Percentiles rank a stretch among this genome's conserved stretches.
Evolutionary conservation across 306 rosid species (phyloP).

Genomic region (Mimosa bimucronata): DNA sequence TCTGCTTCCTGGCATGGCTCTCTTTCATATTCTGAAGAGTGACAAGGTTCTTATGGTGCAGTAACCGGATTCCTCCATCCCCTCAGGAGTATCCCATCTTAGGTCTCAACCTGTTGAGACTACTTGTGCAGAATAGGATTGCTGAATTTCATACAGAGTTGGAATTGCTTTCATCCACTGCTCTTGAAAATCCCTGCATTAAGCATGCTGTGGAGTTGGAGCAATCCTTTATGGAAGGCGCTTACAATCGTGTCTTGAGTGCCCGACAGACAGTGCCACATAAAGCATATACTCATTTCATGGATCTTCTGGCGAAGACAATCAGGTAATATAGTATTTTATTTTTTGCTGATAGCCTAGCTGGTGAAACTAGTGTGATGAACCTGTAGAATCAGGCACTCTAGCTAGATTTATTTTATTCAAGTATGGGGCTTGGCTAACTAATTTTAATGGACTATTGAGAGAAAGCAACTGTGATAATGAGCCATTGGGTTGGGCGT

Average conservation of each 20-base stretch:
- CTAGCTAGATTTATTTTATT: slow-evolving; percentile 2
- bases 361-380: slow-evolving; percentile 7
- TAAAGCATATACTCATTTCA: slow-evolving; percentile 83
- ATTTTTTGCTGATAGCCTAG: slow-evolving; percentile 4
- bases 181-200: slow-evolving; percentile 91
- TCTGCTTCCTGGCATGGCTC: not conserved
- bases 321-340: slow-evolving; percentile 64
- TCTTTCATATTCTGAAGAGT: slow-evolving; percentile 9
- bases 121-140: slow-evolving; percentile 96
- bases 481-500: not conserved
- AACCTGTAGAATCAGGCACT: slow-evolving; percentile 10
- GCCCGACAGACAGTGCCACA: slow-evolving; percentile 95
- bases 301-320: slow-evolving; percentile 98
- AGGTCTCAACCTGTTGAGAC: slow-evolving; percentile 96
- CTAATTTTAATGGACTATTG: not conserved
- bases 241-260: slow-evolving; percentile 93
- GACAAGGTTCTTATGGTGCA: slow-evolving; percentile 49
- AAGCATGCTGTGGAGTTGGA: slow-evolving; percentile 98
- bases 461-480: not conserved
- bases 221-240: slow-evolving; percentile 99
- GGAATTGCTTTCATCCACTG: slow-evolving; percentile 81
- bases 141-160: slow-evolving; percentile 98
- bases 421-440: slow-evolving; percentile 23
- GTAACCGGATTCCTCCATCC: slow-evolving; percentile 79
- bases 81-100: slow-evolving; percentile 87